Percentiles rank a stretch among this genome's conserved stretches.
Conservation (phyloP, 345 rosid species). For the Salix arbutifolia region DNA sequence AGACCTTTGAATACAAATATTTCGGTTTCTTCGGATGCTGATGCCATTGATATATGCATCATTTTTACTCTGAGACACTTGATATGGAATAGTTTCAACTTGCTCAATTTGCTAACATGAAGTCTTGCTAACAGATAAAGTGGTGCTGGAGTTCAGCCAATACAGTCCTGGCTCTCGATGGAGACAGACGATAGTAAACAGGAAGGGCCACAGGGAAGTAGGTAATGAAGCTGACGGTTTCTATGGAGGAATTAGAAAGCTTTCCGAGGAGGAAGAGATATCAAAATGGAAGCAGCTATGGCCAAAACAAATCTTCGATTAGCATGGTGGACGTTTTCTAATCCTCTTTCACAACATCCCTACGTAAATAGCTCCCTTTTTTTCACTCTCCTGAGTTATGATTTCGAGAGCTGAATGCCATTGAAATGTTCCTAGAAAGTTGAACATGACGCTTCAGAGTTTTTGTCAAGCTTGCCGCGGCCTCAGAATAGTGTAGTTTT, state of each 20-base stretch:
- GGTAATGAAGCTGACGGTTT: slow-evolving; percentile 85
- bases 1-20: not conserved
- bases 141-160: slow-evolving; percentile 65
- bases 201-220: slow-evolving; percentile 71
- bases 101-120: slow-evolving; percentile 14
- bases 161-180: slow-evolving; percentile 70
- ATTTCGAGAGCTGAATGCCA: not conserved
- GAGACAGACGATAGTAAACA: slow-evolving; percentile 50
- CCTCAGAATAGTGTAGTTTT: not conserved
- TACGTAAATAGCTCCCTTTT: not conserved
- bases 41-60: not conserved
- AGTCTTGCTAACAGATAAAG: slow-evolving; percentile 43
- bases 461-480: not conserved
- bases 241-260: slow-evolving; percentile 82
- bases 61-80: no score
- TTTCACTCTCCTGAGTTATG: not conserved
- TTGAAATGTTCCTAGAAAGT: not conserved
- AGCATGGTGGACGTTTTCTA: slow-evolving; percentile 3
- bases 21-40: not conserved
- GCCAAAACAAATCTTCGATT: slow-evolving; percentile 62
- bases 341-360: not conserved
- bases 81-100: not conserved
- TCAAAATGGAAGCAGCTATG: slow-evolving; percentile 63
- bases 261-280: slow-evolving; percentile 52
- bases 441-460: not conserved